phyloP scores from a whole-genome alignment of 148 eudicot species.

The Cornus florida region DNA sequence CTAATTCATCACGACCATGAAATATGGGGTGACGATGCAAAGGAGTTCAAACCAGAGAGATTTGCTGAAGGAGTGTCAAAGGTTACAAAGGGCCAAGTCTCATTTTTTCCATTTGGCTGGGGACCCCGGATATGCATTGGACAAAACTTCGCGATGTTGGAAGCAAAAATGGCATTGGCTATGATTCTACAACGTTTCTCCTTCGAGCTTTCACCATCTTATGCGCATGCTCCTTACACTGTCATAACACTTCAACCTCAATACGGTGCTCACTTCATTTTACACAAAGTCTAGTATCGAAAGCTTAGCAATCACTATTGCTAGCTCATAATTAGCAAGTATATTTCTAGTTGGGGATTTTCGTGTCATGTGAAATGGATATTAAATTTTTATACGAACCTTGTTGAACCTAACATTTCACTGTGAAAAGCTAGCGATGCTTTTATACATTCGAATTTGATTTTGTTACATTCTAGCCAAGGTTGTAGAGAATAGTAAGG shows the following conservation, averaged over 20 bases:
- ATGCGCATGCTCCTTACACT: neutral
- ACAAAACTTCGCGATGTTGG: neutral
- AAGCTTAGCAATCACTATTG: too few relatives aligned
- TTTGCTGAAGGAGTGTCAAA: neutral
- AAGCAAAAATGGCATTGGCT: neutral
- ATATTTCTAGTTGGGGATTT: too few relatives aligned
- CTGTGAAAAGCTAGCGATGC: too few relatives aligned
- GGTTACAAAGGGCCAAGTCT: neutral
- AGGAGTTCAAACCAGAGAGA: slow-evolving; percentile 1
- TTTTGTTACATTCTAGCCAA: too few relatives aligned
- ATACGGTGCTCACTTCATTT: neutral
- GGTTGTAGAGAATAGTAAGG: too few relatives aligned
- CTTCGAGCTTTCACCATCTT: neutral
- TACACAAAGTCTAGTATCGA: too few relatives aligned
- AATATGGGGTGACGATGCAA: slow-evolving; percentile 1
- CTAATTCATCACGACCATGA: neutral
- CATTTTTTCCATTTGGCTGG: neutral
- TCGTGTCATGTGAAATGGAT: too few relatives aligned
- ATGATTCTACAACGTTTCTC: neutral
- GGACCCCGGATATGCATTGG: neutral
- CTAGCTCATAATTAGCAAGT: too few relatives aligned
- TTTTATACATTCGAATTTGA: too few relatives aligned
- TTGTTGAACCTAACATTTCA: too few relatives aligned
- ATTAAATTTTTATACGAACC: too few relatives aligned
- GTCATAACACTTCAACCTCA: neutral